A percentile compares a stretch with the other conserved stretches of the same genome.
phyloP scores from a whole-genome alignment of 345 rosid species.

The Arabis alpina region DNA sequence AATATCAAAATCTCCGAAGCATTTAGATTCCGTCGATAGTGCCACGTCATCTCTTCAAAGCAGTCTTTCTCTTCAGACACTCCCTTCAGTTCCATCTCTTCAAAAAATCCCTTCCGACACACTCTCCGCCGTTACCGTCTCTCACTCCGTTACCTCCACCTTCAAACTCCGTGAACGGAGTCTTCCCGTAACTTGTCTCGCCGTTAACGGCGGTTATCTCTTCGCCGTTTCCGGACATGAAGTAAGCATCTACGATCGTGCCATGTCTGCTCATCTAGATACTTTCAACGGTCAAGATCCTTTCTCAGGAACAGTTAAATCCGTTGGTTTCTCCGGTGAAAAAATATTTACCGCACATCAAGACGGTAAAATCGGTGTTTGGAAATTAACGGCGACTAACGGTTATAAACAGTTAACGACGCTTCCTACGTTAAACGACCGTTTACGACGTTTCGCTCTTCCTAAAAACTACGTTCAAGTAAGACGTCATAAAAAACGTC shows the following conservation, averaged over 20 bases:
- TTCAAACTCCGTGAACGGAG: conserved; percentile 45
- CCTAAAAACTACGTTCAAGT: conserved; percentile 82
- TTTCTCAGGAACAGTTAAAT: conserved; percentile 72
- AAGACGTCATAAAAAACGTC: conserved; percentile 71
- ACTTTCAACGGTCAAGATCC: conserved; percentile 55
- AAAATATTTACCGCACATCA: conserved; percentile 84
- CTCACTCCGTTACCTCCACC: conserved; percentile 46
- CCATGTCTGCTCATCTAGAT: conserved; percentile 48
- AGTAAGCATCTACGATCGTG: conserved; percentile 69
- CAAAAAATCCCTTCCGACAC: conserved; percentile 58
- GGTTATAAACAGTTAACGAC: conserved; percentile 54
- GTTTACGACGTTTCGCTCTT: conserved; percentile 66
- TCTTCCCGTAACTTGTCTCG: conserved; percentile 68
- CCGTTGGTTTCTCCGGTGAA: conserved; percentile 57
- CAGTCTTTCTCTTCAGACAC: conserved; percentile 77
- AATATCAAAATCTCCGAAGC: conserved; percentile 21
- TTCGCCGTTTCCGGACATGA: conserved; percentile 68
- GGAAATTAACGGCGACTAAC: conserved; percentile 55
- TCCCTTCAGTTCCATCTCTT: conserved; percentile 80
- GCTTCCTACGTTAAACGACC: conserved; percentile 82
- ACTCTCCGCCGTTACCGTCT: conserved; percentile 45
- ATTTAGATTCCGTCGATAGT: conserved; percentile 40
- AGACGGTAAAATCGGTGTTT: conserved; percentile 84
- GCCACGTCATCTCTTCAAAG: conserved; percentile 56
- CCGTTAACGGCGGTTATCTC: conserved; percentile 56